A percentile compares a stretch with the other conserved stretches of the same genome.
Conservation (phyloP, 179 eudicot species). For the Spinacia oleracea region DNA sequence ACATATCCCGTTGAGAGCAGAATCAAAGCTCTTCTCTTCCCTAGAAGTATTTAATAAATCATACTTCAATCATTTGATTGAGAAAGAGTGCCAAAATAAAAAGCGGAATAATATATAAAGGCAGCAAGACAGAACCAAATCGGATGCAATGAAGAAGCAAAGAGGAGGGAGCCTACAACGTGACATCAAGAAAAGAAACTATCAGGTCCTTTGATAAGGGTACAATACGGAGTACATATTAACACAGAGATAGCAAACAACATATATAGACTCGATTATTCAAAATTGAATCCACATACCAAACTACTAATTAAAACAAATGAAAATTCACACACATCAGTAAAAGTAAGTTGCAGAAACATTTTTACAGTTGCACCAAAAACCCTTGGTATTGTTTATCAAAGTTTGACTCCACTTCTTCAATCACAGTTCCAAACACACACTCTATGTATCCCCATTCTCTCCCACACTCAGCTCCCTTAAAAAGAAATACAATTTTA, state of each 20-base stretch:
- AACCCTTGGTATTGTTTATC: background rate
- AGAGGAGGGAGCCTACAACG: background rate
- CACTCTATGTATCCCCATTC: no score
- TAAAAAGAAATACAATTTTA: no score
- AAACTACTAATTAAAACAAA: background rate
- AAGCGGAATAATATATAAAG: background rate
- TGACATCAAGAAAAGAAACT: background rate
- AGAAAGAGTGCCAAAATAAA: background rate
- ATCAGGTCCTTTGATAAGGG: background rate
- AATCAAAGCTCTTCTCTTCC: constrained; percentile 89
- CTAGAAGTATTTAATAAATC: constrained; percentile 42
- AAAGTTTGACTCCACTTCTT: no score
- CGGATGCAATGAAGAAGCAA: background rate
- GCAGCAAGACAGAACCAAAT: constrained; percentile 4
- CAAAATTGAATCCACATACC: no score
- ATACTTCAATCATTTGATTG: constrained; percentile 17
- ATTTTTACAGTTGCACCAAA: background rate
- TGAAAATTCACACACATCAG: background rate
- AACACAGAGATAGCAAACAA: background rate
- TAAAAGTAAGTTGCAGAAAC: background rate
- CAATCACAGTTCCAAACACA: no score
- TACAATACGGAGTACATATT: background rate
- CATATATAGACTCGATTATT: background rate
- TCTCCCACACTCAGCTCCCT: no score
- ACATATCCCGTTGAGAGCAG: constrained; percentile 82